Evolutionary conservation across 208 protist species (phyloP), one percentile per base, ranked within the genome.

Genomic region (Leptomonas seymouri): DNA sequence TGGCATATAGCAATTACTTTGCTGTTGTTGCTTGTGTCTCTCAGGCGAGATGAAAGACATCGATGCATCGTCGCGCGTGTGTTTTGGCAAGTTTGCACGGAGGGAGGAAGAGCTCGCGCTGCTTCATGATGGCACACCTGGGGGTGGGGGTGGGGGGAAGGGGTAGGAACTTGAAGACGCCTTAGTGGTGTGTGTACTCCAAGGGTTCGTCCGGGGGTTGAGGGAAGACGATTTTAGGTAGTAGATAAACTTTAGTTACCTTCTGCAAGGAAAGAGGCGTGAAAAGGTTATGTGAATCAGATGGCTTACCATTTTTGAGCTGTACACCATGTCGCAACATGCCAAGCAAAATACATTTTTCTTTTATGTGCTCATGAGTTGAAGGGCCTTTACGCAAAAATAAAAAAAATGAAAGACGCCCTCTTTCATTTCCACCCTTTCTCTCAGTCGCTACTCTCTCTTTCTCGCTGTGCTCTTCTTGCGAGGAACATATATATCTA

Each of bases 161-260:
- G 61, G 28, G 61, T 44, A 48, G 61, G 57, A 48, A 42, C 61
- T 31, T 67, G 69, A 71, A 66, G 65, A 77, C 56, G 54, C 64
- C 64, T 70, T 70, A 70, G 64, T 70, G 64, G 67, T 72, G 67
- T 58, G 67, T 70, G 64, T 70, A 70, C 54, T 21, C 64, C 64
- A 70, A 70, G 64, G 64, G 64, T 70, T 70, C 54, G 64, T 59
- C 31, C 53, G 64, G 42, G 64, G 64, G 64, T 51, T 20, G 53
- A 61, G 64, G 51, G 54, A 70, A 70, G 64, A 70, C 64, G 64
- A 70, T 70, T 68, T 70, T 59, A 70, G 64, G 64, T 70, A 54
- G 51, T 61, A 70, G 64, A 54, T n/a, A 34, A 7, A 45, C 23
- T 45, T 67, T 48, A 48, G 21, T 23, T 55, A 48, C 30, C 11